These are phyloP conservation scores for Hippophae tibetana DNA, from an alignment of 306 rosid genomes.

Conservation along the genomic window DNA sequence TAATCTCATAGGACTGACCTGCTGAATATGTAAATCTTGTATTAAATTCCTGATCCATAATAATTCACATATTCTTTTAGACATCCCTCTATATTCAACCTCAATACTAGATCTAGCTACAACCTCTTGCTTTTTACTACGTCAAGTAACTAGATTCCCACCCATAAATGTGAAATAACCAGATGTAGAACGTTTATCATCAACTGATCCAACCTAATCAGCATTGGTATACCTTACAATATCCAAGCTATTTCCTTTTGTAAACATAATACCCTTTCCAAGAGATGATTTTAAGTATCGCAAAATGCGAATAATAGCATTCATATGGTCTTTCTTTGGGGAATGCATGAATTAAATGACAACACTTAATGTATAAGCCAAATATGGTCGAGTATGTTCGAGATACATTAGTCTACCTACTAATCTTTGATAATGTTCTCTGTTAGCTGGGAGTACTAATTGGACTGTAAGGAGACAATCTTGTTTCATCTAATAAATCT, in stretches of 20 bases:
- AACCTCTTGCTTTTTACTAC: no score
- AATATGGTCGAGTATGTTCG: neutral
- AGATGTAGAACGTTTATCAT: neutral
- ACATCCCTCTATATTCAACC: neutral
- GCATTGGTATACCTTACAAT: neutral
- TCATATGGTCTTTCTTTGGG: slow-evolving; percentile 5
- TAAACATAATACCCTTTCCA: neutral
- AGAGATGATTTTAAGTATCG: slow-evolving; percentile 1
- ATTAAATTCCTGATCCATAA: no score
- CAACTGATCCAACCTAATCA: neutral
- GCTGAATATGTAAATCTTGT: no score
- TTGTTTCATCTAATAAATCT: neutral
- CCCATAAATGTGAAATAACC: neutral
- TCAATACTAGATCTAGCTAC: neutral
- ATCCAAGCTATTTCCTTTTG: neutral
- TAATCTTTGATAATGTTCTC: neutral
- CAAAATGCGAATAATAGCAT: neutral
- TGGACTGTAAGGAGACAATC: neutral
- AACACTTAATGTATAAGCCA: neutral
- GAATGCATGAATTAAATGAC: slow-evolving; percentile 5
- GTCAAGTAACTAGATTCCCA: neutral
- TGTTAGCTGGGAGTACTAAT: neutral
- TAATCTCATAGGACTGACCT: no score
- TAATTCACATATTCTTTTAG: no score
- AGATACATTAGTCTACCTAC: slow-evolving; percentile 1